Evolutionary conservation across 106 monocot genomes (phyloP), one percentile per base, ranked within the genome.

Genomic region (Hemerocallis citrina): DNA sequence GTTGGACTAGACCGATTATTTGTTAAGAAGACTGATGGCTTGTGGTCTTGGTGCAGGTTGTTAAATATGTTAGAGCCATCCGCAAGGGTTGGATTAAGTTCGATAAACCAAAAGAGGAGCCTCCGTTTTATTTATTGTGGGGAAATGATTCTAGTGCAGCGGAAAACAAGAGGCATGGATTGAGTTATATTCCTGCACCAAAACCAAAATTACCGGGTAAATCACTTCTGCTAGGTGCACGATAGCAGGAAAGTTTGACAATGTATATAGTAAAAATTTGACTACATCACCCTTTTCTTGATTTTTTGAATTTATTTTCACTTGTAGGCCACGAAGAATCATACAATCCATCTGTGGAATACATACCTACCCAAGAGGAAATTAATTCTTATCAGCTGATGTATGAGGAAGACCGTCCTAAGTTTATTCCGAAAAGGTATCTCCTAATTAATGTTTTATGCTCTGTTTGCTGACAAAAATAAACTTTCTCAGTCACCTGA

Each of bases 331-430:
- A 99, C 62, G 98, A 85, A 68, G 92, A 82, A 67, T 92, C 92
- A 55, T 92, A 88, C 61, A 88, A 92, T 78, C 92, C 98, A 68
- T 74, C 92, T 36, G 40, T 85, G n/a, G 98, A 99, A 63, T 99
- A 88, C 66, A 88, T 99, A 19, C 98, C 98, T 62, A 85, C 92
- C 7, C 79, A 92, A 76, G 88, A 99, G 61, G 98, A 99, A 59
- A 82, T 92, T 21, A 82, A 92, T 72, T 76, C 98, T 11, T 99
- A 99, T 56, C 82, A 92, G 66, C 68, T 99, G 36, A 88, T 92
- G 87, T 81, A 70, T 70, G 92, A 99, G 71, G 98, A 99, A 71
- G 98, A 99, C 56, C 84, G 98, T 24, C 98, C 92, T 43, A 92
- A 99, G 44, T 99, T 88, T 71, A 99, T 99, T 66, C 98, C 98